Base-by-base conservation (phyloP, 305 asterid species). In the Withania somnifera region DNA sequence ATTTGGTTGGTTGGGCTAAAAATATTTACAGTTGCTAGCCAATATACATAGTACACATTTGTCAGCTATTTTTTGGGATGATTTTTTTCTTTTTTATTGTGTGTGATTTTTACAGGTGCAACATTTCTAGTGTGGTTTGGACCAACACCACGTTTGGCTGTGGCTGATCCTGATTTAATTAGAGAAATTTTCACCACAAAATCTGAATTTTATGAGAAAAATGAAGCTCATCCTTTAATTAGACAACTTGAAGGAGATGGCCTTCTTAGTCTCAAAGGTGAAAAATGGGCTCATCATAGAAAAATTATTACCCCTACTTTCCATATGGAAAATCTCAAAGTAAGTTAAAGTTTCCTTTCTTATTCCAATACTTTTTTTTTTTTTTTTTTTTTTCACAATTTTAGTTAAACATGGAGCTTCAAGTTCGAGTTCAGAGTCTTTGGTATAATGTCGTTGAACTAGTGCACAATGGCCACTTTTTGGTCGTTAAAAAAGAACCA, bases 201-300 rank as follows among this genome's bases (percentile, higher is more conserved):
- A 82, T 83, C 89, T 17, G 91, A 87, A 80, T 86, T 86, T 77
- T 88, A 88, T 51, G 89, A 88, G 84, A 88, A 88, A 73, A 86
- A 85, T 47, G 89, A 88, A 79, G 89, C 89, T 50, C 89, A 88
- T 45, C 91, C 88, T 2, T 81, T 88, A 5, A 87, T 88, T 26
- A 87, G 86, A 60, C 89, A 88, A 22, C 89, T 88, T 77, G 91
- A 88, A 71, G 91, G 91, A 79, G 88, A 88, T 51, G 91, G 91
- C 7, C 79, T 87, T 50, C 83, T 88, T 19, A 88, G 91, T 80
- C 89, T 88, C 79, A 88, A 87, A 64, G 89, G 89, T 28, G 91
- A 87, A 77, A 88, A 86, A 85, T 88, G 89, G 89, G 89, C 89
- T 83, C 89, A 83, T 82, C 91, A 88, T 47, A 80, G 91, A 36